These are phyloP conservation scores for Chaetomium tenue DNA, from an alignment of 495 filamentous ascomycete species.

Conservation along the genomic window DNA sequence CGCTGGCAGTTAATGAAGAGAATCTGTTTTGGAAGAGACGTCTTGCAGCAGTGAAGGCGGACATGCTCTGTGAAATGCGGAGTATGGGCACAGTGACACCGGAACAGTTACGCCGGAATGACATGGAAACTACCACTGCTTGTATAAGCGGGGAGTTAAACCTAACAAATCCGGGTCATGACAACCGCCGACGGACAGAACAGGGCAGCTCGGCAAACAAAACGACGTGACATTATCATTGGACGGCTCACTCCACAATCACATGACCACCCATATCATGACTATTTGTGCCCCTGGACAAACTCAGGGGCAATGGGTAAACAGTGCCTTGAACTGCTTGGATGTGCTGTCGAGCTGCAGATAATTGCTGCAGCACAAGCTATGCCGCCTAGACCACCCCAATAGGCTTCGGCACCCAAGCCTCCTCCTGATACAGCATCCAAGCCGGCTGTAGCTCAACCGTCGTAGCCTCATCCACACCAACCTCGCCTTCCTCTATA, in stretches of 20 bases:
- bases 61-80: slow-evolving; percentile 32
- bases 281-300: neutral
- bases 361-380: neutral
- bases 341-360: too few species aligned
- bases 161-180: slow-evolving; percentile 5
- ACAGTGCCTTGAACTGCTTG: too few species aligned
- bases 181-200: neutral
- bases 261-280: slow-evolving; percentile 20
- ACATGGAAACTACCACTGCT: too few species aligned
- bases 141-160: neutral
- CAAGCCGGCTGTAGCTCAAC: slow-evolving; percentile 42
- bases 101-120: slow-evolving; percentile 4
- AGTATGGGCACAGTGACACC: neutral
- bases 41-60: slow-evolving; percentile 31
- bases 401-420: slow-evolving; percentile 62
- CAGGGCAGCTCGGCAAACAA: too few species aligned
- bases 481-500: slow-evolving; percentile 15
- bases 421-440: slow-evolving; percentile 52
- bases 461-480: neutral
- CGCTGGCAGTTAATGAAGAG: slow-evolving; percentile 5
- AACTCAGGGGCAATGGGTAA: too few species aligned
- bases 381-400: slow-evolving; percentile 47
- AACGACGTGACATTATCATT: slow-evolving; percentile 1
- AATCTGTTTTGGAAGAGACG: slow-evolving; percentile 18
- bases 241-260: slow-evolving; percentile 5